phyloP scores from a whole-genome alignment of 2,329 filamentous ascomycete genomes.

The Penicillium occitanis region DNA sequence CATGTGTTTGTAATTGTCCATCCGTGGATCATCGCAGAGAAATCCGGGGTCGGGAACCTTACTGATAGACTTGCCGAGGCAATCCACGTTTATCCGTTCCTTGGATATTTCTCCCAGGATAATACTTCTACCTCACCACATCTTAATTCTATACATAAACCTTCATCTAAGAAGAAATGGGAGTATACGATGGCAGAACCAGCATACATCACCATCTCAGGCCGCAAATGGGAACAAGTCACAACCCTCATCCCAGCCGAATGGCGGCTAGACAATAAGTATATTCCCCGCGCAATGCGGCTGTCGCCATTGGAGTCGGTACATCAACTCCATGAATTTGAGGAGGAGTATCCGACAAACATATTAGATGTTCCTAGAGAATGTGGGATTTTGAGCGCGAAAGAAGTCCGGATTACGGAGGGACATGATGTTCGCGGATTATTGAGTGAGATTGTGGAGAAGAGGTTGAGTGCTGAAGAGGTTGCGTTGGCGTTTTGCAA shows the following conservation, averaged over 20 bases:
- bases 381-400: slow-evolving; percentile 52
- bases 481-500: slow-evolving; percentile 59
- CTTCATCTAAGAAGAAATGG: background rate
- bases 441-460: slow-evolving; percentile 35
- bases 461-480: slow-evolving; percentile 42
- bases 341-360: slow-evolving; percentile 28
- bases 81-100: background rate
- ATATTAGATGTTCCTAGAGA: slow-evolving; percentile 53
- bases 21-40: background rate
- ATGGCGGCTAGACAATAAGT: slow-evolving; percentile 39
- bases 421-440: slow-evolving; percentile 48
- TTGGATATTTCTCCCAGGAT: background rate
- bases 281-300: slow-evolving; percentile 35
- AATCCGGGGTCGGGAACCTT: background rate
- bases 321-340: slow-evolving; percentile 34
- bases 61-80: background rate
- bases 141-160: background rate
- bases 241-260: slow-evolving; percentile 40
- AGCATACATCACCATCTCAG: slow-evolving; percentile 36
- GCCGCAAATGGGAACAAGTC: slow-evolving; percentile 41
- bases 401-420: slow-evolving; percentile 59
- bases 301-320: slow-evolving; percentile 39
- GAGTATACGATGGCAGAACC: slow-evolving; percentile 24
- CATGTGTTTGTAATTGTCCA: background rate
- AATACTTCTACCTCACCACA: background rate